Evolutionary conservation across 2,329 filamentous ascomycete species (phyloP).

Genomic region (Nothopassalora personata): DNA sequence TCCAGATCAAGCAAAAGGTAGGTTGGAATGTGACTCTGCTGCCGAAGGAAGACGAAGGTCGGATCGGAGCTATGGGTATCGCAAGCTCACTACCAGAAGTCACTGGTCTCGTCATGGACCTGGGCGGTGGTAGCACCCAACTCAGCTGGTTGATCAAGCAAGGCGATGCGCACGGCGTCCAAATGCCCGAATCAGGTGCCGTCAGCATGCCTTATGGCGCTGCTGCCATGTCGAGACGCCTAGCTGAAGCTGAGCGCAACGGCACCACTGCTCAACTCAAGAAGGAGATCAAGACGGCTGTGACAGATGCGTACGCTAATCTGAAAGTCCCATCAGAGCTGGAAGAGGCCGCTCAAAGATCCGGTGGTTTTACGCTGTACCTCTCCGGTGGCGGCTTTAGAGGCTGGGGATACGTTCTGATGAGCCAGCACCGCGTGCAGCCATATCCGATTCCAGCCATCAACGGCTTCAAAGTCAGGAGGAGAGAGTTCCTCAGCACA

Average conservation of each 20-base stretch:
- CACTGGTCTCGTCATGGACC: constrained; percentile 77
- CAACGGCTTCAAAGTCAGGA: constrained; percentile 67
- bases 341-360: constrained; percentile 37
- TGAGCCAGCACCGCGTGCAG: constrained; percentile 65
- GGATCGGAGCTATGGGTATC: constrained; percentile 77
- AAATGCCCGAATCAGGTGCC: constrained; percentile 50
- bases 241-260: constrained; percentile 42
- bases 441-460: constrained; percentile 82
- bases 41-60: constrained; percentile 72
- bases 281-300: constrained; percentile 47
- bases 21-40: constrained; percentile 68
- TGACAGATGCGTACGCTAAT: constrained; percentile 39
- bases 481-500: constrained; percentile 56
- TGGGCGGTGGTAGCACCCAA: constrained; percentile 69
- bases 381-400: constrained; percentile 86
- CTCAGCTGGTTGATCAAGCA: constrained; percentile 58
- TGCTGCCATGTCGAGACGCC: constrained; percentile 56
- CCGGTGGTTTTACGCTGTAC: constrained; percentile 63
- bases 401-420: constrained; percentile 84
- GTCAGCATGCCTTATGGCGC: constrained; percentile 67
- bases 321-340: constrained; percentile 53
- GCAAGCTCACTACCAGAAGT: constrained; percentile 66
- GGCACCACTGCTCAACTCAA: constrained; percentile 36
- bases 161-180: constrained; percentile 45
- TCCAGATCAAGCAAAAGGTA: constrained; percentile 56